These are phyloP conservation scores for Persicaria maculosa DNA, from an alignment of 148 eudicot genomes.

Conservation along the genomic window DNA sequence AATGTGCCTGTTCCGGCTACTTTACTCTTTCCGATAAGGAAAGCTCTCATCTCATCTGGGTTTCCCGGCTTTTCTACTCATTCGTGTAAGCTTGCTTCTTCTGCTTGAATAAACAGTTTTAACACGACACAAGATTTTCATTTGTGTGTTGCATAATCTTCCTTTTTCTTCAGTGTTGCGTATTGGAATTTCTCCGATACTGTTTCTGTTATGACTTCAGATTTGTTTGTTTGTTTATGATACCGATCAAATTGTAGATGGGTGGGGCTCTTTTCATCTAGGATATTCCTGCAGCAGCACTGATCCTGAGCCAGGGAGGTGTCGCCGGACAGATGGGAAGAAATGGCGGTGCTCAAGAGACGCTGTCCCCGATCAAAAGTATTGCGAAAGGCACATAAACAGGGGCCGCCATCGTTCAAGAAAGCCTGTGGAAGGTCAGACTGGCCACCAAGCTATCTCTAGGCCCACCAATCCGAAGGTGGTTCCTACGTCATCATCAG, in stretches of 20 bases:
- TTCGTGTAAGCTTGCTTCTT: constrained; percentile 31
- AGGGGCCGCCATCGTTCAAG: constrained; percentile 26
- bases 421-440: constrained; percentile 44
- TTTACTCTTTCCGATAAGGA: constrained; percentile 43
- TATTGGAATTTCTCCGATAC: no score
- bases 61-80: constrained; percentile 33
- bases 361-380: constrained; percentile 19
- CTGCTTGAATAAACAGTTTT: neutral
- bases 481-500: constrained; percentile 43
- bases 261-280: constrained; percentile 20
- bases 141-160: no score
- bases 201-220: neutral
- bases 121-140: neutral
- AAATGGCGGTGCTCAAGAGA: constrained; percentile 24
- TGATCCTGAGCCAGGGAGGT: constrained; percentile 22
- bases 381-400: constrained; percentile 21
- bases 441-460: constrained; percentile 67
- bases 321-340: constrained; percentile 22
- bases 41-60: constrained; percentile 29
- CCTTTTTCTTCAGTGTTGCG: no score
- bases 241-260: constrained; percentile 11
- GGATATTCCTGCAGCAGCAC: constrained; percentile 16
- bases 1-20: constrained; percentile 53
- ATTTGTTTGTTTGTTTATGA: neutral
- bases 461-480: constrained; percentile 44